Conservation (phyloP, 208 protist genomes). For the Crithidia bombi region DNA sequence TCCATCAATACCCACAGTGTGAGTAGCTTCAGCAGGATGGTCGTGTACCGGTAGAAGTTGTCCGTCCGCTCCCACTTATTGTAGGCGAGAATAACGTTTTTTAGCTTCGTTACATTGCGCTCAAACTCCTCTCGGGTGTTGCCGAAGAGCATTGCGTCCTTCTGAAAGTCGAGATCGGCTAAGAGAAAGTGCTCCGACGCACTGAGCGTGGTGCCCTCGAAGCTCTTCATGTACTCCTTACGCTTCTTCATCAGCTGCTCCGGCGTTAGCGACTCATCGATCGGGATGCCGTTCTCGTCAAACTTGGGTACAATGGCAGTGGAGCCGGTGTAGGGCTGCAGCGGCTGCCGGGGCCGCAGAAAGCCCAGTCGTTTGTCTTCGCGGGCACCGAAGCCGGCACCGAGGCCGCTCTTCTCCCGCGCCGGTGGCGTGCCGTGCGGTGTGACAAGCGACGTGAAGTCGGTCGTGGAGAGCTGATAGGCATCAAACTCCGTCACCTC, state of each 20-base stretch:
- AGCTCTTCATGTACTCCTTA: conserved; percentile 81
- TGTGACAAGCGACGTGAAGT: conserved; percentile 81
- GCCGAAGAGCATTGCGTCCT: conserved; percentile 84
- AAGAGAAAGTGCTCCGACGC: conserved; percentile 86
- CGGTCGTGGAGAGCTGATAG: conserved; percentile 77
- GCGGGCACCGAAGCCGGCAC: conserved; percentile 80
- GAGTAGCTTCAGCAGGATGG: conserved; percentile 63
- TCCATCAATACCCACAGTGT: conserved; percentile 81
- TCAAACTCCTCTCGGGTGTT: conserved; percentile 85
- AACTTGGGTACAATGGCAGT: conserved; percentile 62
- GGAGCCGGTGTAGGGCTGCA: conserved; percentile 64
- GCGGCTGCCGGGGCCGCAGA: conserved; percentile 63
- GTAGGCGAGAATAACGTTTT: conserved; percentile 83
- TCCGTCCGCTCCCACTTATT: conserved; percentile 85
- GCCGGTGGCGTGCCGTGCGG: conserved; percentile 46
- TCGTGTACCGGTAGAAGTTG: conserved; percentile 87
- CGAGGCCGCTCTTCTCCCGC: conserved; percentile 50
- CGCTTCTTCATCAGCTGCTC: conserved; percentile 72
- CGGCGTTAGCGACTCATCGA: conserved; percentile 66
- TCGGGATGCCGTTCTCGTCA: conserved; percentile 65
- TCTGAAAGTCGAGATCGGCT: conserved; percentile 88
- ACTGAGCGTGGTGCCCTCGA: conserved; percentile 82
- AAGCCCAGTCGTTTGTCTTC: conserved; percentile 87
- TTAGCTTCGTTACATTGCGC: conserved; percentile 77
- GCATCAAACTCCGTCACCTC: conserved; percentile 69